Evolutionary conservation across 352 stramenopile species (phyloP).

Genomic region (Pythium plurisporium): DNA sequence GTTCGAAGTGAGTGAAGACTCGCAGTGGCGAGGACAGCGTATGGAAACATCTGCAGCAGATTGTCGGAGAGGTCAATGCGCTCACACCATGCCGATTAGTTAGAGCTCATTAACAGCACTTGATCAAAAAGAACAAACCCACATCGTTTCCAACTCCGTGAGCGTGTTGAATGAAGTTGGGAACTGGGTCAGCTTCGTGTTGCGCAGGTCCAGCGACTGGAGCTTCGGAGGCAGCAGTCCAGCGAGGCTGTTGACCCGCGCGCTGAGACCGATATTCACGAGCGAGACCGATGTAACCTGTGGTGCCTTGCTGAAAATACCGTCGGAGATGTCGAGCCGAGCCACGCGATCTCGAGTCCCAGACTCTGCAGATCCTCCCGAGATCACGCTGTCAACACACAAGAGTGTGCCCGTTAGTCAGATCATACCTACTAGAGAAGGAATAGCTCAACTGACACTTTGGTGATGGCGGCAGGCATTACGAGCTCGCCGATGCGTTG

Average conservation of each 20-base stretch:
- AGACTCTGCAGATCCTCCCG: not conserved
- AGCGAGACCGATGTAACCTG: conserved; percentile 3
- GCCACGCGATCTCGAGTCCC: not conserved
- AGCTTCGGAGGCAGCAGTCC: not conserved
- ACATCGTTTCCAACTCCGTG: conserved; percentile 1
- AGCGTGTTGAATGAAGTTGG: not conserved
- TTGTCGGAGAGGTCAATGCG: conserved; percentile 12
- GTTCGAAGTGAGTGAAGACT: conserved; percentile 2
- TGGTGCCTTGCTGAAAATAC: not conserved
- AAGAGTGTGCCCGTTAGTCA: not conserved
- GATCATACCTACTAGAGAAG: not conserved
- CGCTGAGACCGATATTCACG: conserved; percentile 11
- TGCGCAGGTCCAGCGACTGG: not conserved
- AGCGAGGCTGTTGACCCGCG: not conserved
- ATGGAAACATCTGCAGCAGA: conserved; percentile 2
- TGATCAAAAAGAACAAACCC: too few relatives aligned
- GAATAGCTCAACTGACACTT: conserved; percentile 5
- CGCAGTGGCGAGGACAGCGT: not conserved
- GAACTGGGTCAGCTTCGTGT: conserved; percentile 6
- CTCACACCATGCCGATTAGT: not conserved
- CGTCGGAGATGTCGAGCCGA: conserved; percentile 4
- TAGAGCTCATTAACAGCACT: too few relatives aligned
- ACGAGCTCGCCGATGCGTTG: conserved; percentile 4
- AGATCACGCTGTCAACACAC: not conserved
- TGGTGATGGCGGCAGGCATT: not conserved